phyloP scores from a whole-genome alignment of 1,284 basidiomycete genomes.

The Coriolopsis trogii region DNA sequence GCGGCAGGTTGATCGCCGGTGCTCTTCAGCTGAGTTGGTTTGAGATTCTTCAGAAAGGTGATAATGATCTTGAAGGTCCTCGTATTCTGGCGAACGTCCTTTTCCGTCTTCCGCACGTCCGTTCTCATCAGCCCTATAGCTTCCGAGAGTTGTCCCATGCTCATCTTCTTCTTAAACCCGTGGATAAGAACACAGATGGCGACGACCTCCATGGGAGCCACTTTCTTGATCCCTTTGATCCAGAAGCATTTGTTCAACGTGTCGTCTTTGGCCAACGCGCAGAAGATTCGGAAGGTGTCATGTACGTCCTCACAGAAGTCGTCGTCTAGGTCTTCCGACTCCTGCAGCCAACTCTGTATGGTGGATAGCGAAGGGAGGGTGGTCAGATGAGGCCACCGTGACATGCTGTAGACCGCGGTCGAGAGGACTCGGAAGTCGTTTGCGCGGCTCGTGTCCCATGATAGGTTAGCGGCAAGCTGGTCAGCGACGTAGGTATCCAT shows the following conservation, averaged over 20 bases:
- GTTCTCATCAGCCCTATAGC: constrained; percentile 52
- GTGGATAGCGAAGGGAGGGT: constrained; percentile 39
- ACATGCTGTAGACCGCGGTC: constrained; percentile 53
- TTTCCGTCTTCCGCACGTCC: constrained; percentile 43
- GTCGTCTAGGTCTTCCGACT: constrained; percentile 34
- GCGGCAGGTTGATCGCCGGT: constrained; percentile 15
- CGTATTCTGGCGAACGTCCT: constrained; percentile 31
- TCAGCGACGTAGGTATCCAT: constrained; percentile 46
- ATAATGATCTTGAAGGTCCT: constrained; percentile 27
- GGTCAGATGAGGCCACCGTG: constrained; percentile 41
- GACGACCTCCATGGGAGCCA: constrained; percentile 68
- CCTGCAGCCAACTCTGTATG: constrained; percentile 59
- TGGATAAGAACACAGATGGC: constrained; percentile 54
- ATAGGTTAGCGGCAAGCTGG: constrained; percentile 44
- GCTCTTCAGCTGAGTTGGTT: constrained; percentile 20
- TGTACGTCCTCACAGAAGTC: constrained; percentile 40
- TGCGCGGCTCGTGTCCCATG: constrained; percentile 63
- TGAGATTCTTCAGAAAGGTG: constrained; percentile 27
- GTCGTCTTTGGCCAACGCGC: constrained; percentile 39
- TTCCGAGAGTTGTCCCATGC: constrained; percentile 41
- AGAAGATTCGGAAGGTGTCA: constrained; percentile 48
- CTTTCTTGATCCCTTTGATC: constrained; percentile 41
- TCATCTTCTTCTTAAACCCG: constrained; percentile 40
- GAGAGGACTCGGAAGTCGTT: constrained; percentile 66
- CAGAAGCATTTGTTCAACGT: constrained; percentile 34